Evolutionary conservation across 768 basidiomycete genomes (phyloP).

Genomic region (Wakefieldia striispora): DNA sequence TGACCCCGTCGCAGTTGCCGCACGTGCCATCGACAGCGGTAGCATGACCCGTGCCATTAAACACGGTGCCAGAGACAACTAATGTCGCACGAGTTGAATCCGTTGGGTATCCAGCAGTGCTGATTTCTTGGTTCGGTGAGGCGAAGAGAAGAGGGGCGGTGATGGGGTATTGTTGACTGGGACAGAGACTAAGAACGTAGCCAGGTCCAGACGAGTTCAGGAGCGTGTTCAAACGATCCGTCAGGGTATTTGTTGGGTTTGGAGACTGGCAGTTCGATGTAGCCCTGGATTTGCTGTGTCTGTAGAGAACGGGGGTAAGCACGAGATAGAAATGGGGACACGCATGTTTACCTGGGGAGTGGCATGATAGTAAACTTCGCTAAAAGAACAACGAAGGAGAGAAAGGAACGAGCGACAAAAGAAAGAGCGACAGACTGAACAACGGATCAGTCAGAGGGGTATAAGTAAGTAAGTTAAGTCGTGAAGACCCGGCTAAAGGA

Average conservation of each 20-base stretch:
- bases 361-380: conserved; percentile 11
- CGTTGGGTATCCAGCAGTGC: conserved; percentile 72
- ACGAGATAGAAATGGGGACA: background rate
- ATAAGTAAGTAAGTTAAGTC: background rate
- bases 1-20: conserved; percentile 53
- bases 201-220: conserved; percentile 65
- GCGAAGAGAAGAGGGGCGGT: conserved; percentile 66
- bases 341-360: conserved; percentile 6
- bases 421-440: no score
- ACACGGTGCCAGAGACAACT: conserved; percentile 61
- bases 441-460: background rate
- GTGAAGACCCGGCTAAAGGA: background rate
- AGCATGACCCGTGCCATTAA: conserved; percentile 64
- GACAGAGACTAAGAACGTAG: conserved; percentile 68
- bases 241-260: conserved; percentile 58
- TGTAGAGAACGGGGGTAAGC: conserved; percentile 6
- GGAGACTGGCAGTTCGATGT: conserved; percentile 35
- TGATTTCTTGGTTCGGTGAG: conserved; percentile 74
- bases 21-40: conserved; percentile 73
- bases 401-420: background rate
- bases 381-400: background rate
- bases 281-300: background rate
- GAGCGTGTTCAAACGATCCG: conserved; percentile 62
- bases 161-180: conserved; percentile 57
- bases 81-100: conserved; percentile 66